Base-by-base conservation (phyloP, 2,329 filamentous ascomycete genomes). In the Penicillium aurantiogriseum region DNA sequence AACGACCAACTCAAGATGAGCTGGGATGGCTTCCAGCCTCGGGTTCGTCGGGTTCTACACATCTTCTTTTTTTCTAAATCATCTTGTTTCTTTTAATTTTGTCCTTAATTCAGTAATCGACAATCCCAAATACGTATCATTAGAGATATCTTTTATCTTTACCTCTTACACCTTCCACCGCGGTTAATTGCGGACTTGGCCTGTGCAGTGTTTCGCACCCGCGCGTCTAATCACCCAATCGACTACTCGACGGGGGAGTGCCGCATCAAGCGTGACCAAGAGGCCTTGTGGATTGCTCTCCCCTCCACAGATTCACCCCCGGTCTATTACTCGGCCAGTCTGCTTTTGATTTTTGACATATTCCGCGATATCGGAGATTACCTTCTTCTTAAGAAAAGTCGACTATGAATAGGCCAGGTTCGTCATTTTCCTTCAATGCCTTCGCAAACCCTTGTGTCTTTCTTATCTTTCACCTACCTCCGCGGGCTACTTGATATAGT, bases 391-490 rank as follows among this genome's bases (percentile, higher is more conserved):
- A 23, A 33, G 54, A 25, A 44, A 23, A 15, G 29, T 46, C 47
- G 44, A 71, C 63, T 65, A 81, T 81, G 79, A 80, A 81, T 74
- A 74, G 76, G 69, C 75, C 76, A 79, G 79, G 78, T 81, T 68
- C 62, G 78, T 76, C 49, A 65, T 66, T 71, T 62, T 63, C 63
- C 61, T 66, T 65, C 64, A 63, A 63, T 66, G 59, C 58, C 63
- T 53, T 59, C 39, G 51, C 36, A 25, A 45, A 49, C 49, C 55
- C 48, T 51, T 45, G 23, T 38, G 44, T 36, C 53, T 58, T 15
- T 52, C 50, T 45, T 46, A 55, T 42, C 49, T 50, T 35, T 21
- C 51, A 31, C 23, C 40, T 25, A 40, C 51, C 51, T 43, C 45
- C 35, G 57, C 52, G 46, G 51, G 47, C 31, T 21, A 38, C 35